phyloP scores from a whole-genome alignment of 805 yeast genomes.

The Candida berthetii region DNA sequence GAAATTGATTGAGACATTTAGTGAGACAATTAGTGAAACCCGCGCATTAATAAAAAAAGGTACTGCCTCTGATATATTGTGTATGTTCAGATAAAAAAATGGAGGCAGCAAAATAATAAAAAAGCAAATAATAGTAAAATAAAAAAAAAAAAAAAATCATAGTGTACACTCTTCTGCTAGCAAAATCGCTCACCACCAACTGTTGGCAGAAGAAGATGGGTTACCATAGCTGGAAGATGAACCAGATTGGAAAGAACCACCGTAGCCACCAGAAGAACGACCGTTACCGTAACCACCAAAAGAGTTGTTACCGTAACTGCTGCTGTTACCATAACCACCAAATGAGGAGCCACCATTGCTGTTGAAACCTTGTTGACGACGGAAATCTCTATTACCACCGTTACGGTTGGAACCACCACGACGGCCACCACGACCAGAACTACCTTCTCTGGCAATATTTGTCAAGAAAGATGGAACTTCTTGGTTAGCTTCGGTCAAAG shows the following conservation, averaged over 20 bases:
- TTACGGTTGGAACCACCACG: slow-evolving; percentile 42
- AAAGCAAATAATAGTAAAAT: neutral
- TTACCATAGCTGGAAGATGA: slow-evolving; percentile 11
- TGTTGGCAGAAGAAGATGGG: slow-evolving; percentile 16
- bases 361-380: slow-evolving; percentile 29
- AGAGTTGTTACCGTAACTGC: slow-evolving; percentile 4
- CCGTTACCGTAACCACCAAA: slow-evolving; percentile 6
- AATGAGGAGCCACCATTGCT: slow-evolving; percentile 19
- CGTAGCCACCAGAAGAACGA: slow-evolving; percentile 11
- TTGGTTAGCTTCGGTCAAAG: slow-evolving; percentile 94
- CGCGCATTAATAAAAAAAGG: neutral
- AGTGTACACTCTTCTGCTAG: too few species aligned
- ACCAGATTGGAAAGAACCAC: slow-evolving; percentile 6
- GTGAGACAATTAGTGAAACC: neutral
- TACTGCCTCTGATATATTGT: neutral
- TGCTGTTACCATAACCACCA: slow-evolving; percentile 5
- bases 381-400: slow-evolving; percentile 42
- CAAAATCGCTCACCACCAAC: slow-evolving; percentile 6
- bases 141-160: neutral
- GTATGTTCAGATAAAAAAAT: neutral
- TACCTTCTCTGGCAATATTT: slow-evolving; percentile 71
- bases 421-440: slow-evolving; percentile 51
- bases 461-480: slow-evolving; percentile 89
- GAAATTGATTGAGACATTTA: neutral
- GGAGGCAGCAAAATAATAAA: too few species aligned